phyloP scores from a whole-genome alignment of 2,329 filamentous ascomycete genomes.

The Aurifilum marmelostoma region DNA sequence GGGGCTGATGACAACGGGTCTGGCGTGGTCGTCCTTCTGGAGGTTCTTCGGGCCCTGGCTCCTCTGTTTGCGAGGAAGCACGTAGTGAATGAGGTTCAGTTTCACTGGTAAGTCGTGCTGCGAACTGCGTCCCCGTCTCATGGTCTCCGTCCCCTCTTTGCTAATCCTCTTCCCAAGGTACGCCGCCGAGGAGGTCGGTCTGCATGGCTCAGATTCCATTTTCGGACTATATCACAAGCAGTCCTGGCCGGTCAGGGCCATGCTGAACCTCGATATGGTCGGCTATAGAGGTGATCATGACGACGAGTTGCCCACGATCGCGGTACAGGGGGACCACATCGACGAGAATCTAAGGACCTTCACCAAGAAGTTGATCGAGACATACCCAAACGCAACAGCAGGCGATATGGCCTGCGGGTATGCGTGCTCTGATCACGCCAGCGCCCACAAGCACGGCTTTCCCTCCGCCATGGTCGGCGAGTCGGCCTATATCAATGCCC shows the following conservation, averaged over 20 bases:
- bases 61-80: background rate
- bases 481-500: slow-evolving; percentile 10
- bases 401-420: slow-evolving; percentile 17
- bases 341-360: slow-evolving; percentile 21
- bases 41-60: slow-evolving; percentile 3
- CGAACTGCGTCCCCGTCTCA: background rate
- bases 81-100: slow-evolving; percentile 17
- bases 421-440: slow-evolving; percentile 21
- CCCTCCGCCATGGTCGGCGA: slow-evolving; percentile 19
- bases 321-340: slow-evolving; percentile 13
- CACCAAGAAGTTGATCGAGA: slow-evolving; percentile 12
- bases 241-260: slow-evolving; percentile 14
- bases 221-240: background rate
- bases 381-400: slow-evolving; percentile 10
- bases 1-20: slow-evolving; percentile 24
- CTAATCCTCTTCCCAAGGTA: background rate
- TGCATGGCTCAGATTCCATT: slow-evolving; percentile 8
- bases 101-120: slow-evolving; percentile 11
- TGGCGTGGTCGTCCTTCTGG: slow-evolving; percentile 16
- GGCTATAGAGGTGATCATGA: slow-evolving; percentile 8
- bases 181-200: slow-evolving; percentile 19
- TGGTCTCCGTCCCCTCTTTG: background rate
- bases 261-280: slow-evolving; percentile 23
- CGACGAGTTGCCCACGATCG: slow-evolving; percentile 5
- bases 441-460: slow-evolving; percentile 11